Base-by-base conservation (phyloP, 306 rosid species). In the Corylus americana region DNA sequence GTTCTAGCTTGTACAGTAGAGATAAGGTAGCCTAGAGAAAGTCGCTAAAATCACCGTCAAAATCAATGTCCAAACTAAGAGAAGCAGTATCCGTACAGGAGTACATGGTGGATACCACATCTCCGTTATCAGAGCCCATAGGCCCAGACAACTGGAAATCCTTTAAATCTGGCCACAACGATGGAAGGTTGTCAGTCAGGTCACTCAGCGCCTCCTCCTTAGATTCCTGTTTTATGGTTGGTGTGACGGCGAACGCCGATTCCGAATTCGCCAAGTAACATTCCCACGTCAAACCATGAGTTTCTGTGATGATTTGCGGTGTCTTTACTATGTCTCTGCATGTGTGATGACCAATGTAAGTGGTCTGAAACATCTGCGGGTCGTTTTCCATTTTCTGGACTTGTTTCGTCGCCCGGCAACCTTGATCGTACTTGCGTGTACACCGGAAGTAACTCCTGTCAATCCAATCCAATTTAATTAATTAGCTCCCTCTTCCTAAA, bases 391-490 rank as follows among this genome's bases (percentile, higher is more conserved):
- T 57, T 66, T 74, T 81, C 70, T 92, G 97, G 58, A 94, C 97
- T 55, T 91, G 97, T 73, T 87, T 92, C 44, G 77, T 81, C 54
- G 97, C 97, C 22, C 12, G 54, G 80, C 97, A 94, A 45, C 89
- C 85, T 86, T 91, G 87, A 0, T 91, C 98, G 66, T 49, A 57
- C 80, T 92, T 94, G 67, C 91, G 71, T 1, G 88, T 89, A 84
- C 97, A 92, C n/a, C 97, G 81, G 77, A 75, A 87, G 81, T 94
- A 94, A 83, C 94, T 87, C 91, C 98, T 94, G 89, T 45, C 55
- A 55, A 39, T 11, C 61, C 8, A 35, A 37, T 39, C 6, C 6
- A 39, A 31, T 31, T 35, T 35, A 35, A 35, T 39, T 42, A 42
- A 42, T 66, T 29, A 66, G 71, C 49, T 37, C 44, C 25, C 35